phyloP scores from a whole-genome alignment of 1,284 basidiomycete genomes.

The Sphaerobolus stellatus region DNA sequence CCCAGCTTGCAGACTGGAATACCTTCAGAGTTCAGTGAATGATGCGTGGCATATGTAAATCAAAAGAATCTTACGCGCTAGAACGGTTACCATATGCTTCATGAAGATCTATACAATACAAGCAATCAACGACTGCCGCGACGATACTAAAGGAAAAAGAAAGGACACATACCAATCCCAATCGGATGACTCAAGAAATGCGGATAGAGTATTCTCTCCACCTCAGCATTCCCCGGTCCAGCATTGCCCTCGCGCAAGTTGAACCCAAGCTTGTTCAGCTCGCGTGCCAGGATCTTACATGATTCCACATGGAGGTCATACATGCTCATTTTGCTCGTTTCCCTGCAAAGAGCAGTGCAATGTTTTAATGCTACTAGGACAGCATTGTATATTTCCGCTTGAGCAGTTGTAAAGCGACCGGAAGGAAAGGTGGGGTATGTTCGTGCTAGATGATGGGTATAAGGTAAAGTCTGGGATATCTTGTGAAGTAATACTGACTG shows the following conservation, averaged over 20 bases:
- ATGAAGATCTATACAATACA: conserved; percentile 65
- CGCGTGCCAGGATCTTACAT: conserved; percentile 66
- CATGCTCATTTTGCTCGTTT: conserved; percentile 54
- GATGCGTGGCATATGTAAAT: no score
- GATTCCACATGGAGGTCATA: conserved; percentile 81
- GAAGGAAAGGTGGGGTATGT: conserved; percentile 75
- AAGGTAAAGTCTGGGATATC: conserved; percentile 14
- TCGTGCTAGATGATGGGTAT: conserved; percentile 53
- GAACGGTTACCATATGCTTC: conserved; percentile 60
- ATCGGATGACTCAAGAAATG: conserved; percentile 87
- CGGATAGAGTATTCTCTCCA: conserved; percentile 81
- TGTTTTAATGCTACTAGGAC: conserved; percentile 76
- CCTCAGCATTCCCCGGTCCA: conserved; percentile 44
- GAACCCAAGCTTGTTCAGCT: conserved; percentile 85
- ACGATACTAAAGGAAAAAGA: conserved; percentile 10
- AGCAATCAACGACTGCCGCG: conserved; percentile 2
- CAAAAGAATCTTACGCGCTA: conserved; percentile 36
- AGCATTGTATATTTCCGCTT: conserved; percentile 86
- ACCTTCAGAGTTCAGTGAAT: no score
- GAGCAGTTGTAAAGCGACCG: conserved; percentile 77
- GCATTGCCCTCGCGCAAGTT: conserved; percentile 40
- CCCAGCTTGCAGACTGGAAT: conserved; percentile 59
- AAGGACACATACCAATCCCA: conserved; percentile 61
- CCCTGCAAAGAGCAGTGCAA: conserved; percentile 63
- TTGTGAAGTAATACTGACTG: conserved; percentile 47